phyloP scores from a whole-genome alignment of 139 green algal species.

The Chlorella sp. region DNA sequence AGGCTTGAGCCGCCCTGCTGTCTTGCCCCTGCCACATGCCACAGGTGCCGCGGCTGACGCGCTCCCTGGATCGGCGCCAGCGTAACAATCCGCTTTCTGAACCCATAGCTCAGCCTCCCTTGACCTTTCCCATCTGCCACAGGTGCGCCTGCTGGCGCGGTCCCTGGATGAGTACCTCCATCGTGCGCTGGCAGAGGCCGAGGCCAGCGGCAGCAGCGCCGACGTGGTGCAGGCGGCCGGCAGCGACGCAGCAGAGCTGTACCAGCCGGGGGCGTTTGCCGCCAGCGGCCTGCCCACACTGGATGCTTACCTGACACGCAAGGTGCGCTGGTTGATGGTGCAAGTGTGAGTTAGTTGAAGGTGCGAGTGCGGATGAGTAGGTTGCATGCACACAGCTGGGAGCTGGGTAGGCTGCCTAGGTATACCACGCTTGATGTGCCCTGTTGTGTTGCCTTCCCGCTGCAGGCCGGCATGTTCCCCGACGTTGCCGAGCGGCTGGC shows the following conservation, averaged over 20 bases:
- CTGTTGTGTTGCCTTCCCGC: too few relatives aligned
- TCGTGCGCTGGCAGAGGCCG: conserved; percentile 79
- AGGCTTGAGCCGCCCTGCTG: not conserved
- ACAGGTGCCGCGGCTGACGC: too few relatives aligned
- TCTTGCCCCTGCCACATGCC: too few relatives aligned
- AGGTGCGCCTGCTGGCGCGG: conserved; percentile 71
- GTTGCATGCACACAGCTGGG: too few relatives aligned
- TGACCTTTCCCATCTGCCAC: not conserved
- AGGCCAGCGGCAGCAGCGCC: conserved; percentile 39
- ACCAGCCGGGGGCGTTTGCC: conserved; percentile 54
- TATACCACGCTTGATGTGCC: too few relatives aligned
- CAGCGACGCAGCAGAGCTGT: conserved; percentile 56
- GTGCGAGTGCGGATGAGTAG: too few relatives aligned
- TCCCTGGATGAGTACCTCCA: conserved; percentile 80
- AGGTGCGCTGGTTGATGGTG: conserved; percentile 44
- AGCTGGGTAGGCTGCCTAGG: too few relatives aligned
- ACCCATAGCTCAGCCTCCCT: too few relatives aligned
- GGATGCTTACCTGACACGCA: conserved; percentile 72
- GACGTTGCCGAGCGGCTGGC: conserved; percentile 78
- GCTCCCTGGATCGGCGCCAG: too few relatives aligned
- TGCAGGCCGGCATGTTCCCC: conserved; percentile 75
- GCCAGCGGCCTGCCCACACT: conserved; percentile 51
- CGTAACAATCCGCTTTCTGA: too few relatives aligned
- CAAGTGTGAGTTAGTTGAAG: too few relatives aligned
- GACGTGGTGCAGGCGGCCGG: conserved; percentile 59